These are phyloP conservation scores for Trematosphaeria pertusa DNA, from an alignment of 2,329 filamentous ascomycete species.

Conservation along the genomic window DNA sequence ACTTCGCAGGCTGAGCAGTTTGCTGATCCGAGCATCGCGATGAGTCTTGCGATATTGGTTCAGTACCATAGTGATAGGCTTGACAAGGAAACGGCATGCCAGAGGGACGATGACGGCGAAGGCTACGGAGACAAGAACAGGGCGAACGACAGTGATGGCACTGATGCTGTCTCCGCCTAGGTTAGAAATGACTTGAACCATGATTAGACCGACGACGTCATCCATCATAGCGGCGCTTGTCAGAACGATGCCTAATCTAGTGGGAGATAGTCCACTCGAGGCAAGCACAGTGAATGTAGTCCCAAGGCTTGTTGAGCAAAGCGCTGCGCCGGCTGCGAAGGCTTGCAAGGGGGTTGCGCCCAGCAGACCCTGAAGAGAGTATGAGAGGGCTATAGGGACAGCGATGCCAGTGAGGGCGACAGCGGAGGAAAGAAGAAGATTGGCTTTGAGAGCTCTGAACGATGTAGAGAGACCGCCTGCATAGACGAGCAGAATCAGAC, in stretches of 20 bases:
- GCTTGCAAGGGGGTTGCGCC: slow-evolving; percentile 64
- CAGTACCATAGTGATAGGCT: slow-evolving; percentile 50
- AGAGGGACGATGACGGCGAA: slow-evolving; percentile 60
- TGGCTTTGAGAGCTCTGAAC: slow-evolving; percentile 63
- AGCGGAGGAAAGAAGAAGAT: slow-evolving; percentile 64
- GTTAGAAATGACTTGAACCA: slow-evolving; percentile 77
- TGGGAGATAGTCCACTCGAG: slow-evolving; percentile 64
- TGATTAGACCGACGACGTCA: slow-evolving; percentile 77
- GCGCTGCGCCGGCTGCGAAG: slow-evolving; percentile 75
- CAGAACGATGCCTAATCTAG: slow-evolving; percentile 67
- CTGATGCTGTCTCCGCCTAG: slow-evolving; percentile 58
- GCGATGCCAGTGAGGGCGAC: slow-evolving; percentile 72
- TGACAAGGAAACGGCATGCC: slow-evolving; percentile 54
- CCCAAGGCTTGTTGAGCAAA: slow-evolving; percentile 77
- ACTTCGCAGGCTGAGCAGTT: slow-evolving; percentile 35
- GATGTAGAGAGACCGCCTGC: slow-evolving; percentile 67
- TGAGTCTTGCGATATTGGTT: slow-evolving; percentile 39
- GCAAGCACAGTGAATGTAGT: slow-evolving; percentile 71
- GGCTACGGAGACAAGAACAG: slow-evolving; percentile 60
- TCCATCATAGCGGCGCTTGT: slow-evolving; percentile 81
- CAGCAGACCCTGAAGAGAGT: slow-evolving; percentile 60
- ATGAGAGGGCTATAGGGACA: slow-evolving; percentile 71
- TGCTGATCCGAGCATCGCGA: slow-evolving; percentile 24
- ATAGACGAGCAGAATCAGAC: slow-evolving; percentile 74
- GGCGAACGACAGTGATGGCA: slow-evolving; percentile 55